These are phyloP conservation scores for Mucor sp. DNA, from an alignment of 371 early-diverging fungal species.

Conservation along the genomic window DNA sequence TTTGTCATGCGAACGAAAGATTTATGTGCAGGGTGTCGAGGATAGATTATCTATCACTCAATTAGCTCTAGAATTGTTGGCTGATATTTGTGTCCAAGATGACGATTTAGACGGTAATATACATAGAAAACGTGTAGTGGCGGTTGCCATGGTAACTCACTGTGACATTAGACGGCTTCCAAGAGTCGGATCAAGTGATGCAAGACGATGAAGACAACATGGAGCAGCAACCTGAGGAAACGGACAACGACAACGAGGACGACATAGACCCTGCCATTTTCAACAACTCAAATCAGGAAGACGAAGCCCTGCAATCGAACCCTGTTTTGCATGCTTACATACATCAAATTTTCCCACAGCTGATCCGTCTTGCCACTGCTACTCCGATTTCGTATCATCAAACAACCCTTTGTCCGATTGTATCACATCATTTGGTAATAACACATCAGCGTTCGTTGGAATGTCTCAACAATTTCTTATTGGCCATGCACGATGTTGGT, in stretches of 20 bases:
- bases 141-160: neutral
- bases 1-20: conserved; percentile 14
- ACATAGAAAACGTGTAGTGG: neutral
- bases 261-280: conserved; percentile 24
- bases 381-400: conserved; percentile 57
- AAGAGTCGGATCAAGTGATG: conserved; percentile 17
- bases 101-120: conserved; percentile 41
- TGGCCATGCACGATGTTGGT: conserved; percentile 69
- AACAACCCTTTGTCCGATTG: conserved; percentile 37
- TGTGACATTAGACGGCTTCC: conserved; percentile 9
- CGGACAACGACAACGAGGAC: conserved; percentile 35
- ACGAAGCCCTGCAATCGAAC: conserved; percentile 31
- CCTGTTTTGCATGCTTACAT: conserved; percentile 54
- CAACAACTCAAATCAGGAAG: conserved; percentile 42
- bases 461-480: conserved; percentile 76
- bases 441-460: conserved; percentile 72
- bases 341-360: conserved; percentile 53
- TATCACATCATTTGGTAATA: conserved; percentile 45
- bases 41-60: conserved; percentile 70
- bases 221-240: neutral
- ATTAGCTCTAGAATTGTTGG: conserved; percentile 78
- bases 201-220: conserved; percentile 5
- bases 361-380: conserved; percentile 58
- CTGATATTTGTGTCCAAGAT: conserved; percentile 78
- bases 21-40: conserved; percentile 49